Evolutionary conservation across 2,329 filamentous ascomycete species (phyloP).

Genomic region (Claviceps fusiformis): DNA sequence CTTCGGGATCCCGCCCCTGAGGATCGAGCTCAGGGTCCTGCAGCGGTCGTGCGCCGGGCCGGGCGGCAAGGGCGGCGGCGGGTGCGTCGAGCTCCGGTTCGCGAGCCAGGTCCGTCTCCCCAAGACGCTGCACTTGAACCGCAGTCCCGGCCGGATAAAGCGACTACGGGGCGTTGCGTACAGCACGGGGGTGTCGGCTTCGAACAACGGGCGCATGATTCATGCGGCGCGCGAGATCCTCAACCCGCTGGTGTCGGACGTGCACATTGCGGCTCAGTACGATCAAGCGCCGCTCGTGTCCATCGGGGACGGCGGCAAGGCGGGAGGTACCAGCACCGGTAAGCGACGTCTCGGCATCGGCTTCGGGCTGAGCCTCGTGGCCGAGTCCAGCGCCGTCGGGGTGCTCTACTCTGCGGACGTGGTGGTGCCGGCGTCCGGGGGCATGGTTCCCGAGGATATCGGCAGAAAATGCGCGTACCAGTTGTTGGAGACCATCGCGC

Average conservation of each 20-base stretch:
- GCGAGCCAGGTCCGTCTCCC: slow-evolving; percentile 86
- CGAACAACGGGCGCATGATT: slow-evolving; percentile 92
- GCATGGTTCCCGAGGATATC: slow-evolving; percentile 77
- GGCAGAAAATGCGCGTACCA: slow-evolving; percentile 82
- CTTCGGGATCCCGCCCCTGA: slow-evolving; percentile 68
- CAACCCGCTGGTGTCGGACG: slow-evolving; percentile 75
- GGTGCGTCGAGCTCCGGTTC: slow-evolving; percentile 86
- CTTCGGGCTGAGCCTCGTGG: slow-evolving; percentile 81
- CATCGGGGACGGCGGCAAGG: slow-evolving; percentile 33
- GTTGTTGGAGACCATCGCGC: slow-evolving; percentile 66
- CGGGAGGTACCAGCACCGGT: slow-evolving; percentile 23
- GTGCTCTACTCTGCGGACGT: slow-evolving; percentile 83
- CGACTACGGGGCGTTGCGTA: slow-evolving; percentile 88
- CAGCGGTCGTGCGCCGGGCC: slow-evolving; percentile 65
- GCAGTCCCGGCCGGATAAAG: slow-evolving; percentile 74
- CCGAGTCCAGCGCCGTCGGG: slow-evolving; percentile 72
- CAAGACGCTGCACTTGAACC: slow-evolving; percentile 78
- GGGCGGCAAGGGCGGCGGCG: slow-evolving; percentile 67
- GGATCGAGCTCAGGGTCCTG: slow-evolving; percentile 76
- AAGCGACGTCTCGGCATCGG: slow-evolving; percentile 68
- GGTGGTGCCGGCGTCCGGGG: slow-evolving; percentile 59
- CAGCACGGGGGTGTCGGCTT: slow-evolving; percentile 77
- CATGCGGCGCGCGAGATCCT: slow-evolving; percentile 76
- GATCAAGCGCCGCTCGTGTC: slow-evolving; percentile 48
- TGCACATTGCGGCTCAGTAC: slow-evolving; percentile 76